Percentiles rank a stretch among this genome's conserved stretches.
phyloP scores from a whole-genome alignment of 768 basidiomycete species.

The Rhodosporidiobolus odoratus region DNA sequence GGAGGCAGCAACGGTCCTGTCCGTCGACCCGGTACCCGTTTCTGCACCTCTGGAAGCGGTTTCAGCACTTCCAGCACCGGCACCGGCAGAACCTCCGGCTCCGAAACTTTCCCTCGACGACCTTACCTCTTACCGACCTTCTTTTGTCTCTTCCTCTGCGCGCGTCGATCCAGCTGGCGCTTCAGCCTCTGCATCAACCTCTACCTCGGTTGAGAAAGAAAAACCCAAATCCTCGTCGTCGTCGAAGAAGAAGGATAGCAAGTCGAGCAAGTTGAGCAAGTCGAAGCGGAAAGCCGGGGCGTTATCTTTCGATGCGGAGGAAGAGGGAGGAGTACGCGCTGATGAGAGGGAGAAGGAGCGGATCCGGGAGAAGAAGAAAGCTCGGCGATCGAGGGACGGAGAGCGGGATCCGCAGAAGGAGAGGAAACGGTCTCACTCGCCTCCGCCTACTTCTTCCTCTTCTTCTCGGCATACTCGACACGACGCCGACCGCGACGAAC shows the following conservation, averaged over 20 bases:
- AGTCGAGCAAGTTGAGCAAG: no score
- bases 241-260: conserved; percentile 51
- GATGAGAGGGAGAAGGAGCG: not conserved
- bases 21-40: not conserved
- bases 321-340: conserved; percentile 12
- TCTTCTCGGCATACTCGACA: no score
- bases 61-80: conserved; percentile 10
- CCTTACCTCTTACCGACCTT: conserved; percentile 74
- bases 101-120: conserved; percentile 35
- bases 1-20: conserved; percentile 13
- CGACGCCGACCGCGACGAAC: no score
- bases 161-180: conserved; percentile 40
- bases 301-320: conserved; percentile 64
- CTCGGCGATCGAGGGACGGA: conserved; percentile 3
- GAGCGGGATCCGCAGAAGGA: conserved; percentile 49
- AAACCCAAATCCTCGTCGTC: conserved; percentile 48
- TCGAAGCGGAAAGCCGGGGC: conserved; percentile 50
- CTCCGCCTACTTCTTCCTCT: no score
- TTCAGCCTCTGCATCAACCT: conserved; percentile 22
- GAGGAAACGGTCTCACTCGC: no score
- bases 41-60: not conserved
- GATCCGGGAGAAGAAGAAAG: not conserved
- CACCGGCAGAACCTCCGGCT: conserved; percentile 4
- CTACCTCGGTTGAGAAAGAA: conserved; percentile 46
- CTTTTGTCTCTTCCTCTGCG: conserved; percentile 63